Evolutionary conservation across 192 early-diverging fungal species (phyloP).

Genomic region (Backusella parvicylindrica): DNA sequence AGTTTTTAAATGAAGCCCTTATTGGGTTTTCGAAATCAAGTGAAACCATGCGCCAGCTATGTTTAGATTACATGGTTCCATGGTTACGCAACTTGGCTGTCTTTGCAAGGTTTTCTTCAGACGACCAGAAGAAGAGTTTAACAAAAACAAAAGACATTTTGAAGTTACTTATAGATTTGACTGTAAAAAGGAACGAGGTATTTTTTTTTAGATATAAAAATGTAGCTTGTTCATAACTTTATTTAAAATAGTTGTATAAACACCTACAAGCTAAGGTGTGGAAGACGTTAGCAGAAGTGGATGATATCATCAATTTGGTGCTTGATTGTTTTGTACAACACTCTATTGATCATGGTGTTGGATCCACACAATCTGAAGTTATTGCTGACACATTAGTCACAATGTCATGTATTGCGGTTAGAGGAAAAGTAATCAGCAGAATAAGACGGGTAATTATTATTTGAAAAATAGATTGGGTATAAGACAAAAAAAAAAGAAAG

Average conservation of each 20-base stretch:
- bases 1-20: constrained; percentile 82
- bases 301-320: constrained; percentile 73
- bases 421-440: constrained; percentile 77
- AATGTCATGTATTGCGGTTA: constrained; percentile 67
- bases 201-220: neutral
- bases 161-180: constrained; percentile 75
- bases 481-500: constrained; percentile 37
- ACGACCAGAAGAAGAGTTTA: constrained; percentile 47
- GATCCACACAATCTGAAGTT: constrained; percentile 73
- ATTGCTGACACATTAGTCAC: constrained; percentile 84
- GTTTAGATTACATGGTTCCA: constrained; percentile 84
- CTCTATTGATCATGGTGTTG: constrained; percentile 73
- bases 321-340: constrained; percentile 75
- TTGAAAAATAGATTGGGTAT: constrained; percentile 5
- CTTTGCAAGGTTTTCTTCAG: constrained; percentile 41
- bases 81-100: constrained; percentile 79
- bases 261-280: constrained; percentile 83
- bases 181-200: constrained; percentile 62
- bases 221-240: constrained; percentile 20
- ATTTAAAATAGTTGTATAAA: constrained; percentile 68
- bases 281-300: constrained; percentile 71
- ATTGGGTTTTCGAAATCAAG: constrained; percentile 74
- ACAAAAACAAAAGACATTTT: constrained; percentile 71
- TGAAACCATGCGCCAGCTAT: constrained; percentile 66
- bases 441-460: constrained; percentile 63